These are phyloP conservation scores for Bremia lactucae DNA, from an alignment of 352 stramenopile genomes.

Conservation along the genomic window DNA sequence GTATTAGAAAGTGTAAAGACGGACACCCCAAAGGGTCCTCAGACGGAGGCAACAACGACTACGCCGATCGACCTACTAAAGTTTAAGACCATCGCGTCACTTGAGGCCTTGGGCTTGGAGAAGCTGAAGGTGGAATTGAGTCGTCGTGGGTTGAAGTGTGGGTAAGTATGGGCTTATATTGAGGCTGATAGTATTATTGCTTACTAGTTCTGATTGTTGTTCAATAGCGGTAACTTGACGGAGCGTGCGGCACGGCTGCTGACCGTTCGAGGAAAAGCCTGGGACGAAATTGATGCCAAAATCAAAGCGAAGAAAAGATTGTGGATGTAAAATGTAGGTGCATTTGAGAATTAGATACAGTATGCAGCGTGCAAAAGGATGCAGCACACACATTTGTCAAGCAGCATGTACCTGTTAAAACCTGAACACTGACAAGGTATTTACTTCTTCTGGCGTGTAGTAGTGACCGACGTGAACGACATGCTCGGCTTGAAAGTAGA, in stretches of 20 bases:
- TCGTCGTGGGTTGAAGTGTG: slow-evolving; percentile 92
- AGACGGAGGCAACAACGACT: slow-evolving; percentile 6
- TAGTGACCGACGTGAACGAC: slow-evolving; percentile 63
- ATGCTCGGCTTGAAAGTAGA: slow-evolving; percentile 72
- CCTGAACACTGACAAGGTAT: too few species aligned
- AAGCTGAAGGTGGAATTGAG: slow-evolving; percentile 88
- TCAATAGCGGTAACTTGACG: slow-evolving; percentile 71
- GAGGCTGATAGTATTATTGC: background rate
- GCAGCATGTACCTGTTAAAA: too few species aligned
- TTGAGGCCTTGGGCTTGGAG: slow-evolving; percentile 86
- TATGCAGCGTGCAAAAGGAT: slow-evolving; percentile 5
- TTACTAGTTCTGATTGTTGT: slow-evolving; percentile 1
- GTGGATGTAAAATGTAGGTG: background rate
- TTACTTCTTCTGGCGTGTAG: slow-evolving; percentile 53
- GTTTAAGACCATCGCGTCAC: slow-evolving; percentile 46
- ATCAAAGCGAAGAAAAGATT: slow-evolving; percentile 44
- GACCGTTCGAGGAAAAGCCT: slow-evolving; percentile 85
- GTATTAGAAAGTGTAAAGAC: slow-evolving; percentile 2
- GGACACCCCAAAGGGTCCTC: slow-evolving; percentile 5
- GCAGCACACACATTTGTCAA: background rate
- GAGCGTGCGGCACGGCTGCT: slow-evolving; percentile 89
- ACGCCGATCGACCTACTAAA: slow-evolving; percentile 35
- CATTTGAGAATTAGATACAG: background rate
- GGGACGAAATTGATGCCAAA: slow-evolving; percentile 85
- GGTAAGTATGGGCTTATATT: slow-evolving; percentile 35